Conservation (phyloP, 495 filamentous ascomycete genomes). For the Daldinia decipiens region DNA sequence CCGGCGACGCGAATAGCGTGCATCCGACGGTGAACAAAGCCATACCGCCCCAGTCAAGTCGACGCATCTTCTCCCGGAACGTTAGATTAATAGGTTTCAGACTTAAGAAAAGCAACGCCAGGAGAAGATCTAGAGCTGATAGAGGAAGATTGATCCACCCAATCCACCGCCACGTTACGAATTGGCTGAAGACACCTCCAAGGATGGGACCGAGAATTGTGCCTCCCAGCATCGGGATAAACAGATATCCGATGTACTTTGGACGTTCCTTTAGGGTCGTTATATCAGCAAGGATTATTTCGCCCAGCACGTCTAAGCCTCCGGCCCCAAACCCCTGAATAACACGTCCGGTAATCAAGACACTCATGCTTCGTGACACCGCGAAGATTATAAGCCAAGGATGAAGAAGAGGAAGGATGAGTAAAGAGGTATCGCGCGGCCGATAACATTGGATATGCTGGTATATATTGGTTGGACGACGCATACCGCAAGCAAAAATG, state of each 20-base stretch:
- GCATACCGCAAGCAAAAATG: background rate
- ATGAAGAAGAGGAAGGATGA: background rate
- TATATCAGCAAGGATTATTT: background rate
- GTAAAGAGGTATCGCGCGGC: background rate
- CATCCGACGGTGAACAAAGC: background rate
- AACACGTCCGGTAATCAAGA: background rate
- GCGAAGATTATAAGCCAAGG: background rate
- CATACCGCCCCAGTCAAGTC: background rate
- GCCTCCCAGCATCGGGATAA: background rate
- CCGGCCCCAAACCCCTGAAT: background rate
- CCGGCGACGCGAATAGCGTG: background rate
- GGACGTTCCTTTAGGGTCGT: slow-evolving; percentile 1
- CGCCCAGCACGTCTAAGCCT: background rate
- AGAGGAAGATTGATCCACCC: slow-evolving; percentile 1
- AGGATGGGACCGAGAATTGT: background rate
- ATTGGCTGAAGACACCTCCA: background rate
- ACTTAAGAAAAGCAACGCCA: background rate
- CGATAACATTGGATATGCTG: background rate
- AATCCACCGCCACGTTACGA: background rate
- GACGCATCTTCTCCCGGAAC: background rate
- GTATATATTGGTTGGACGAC: background rate
- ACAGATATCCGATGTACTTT: background rate
- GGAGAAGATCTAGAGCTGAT: background rate
- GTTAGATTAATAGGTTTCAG: background rate
- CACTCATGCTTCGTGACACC: background rate